These are phyloP conservation scores for Thermomucor indicae-seudaticae DNA, from an alignment of 371 early-diverging fungal genomes.

Conservation along the genomic window DNA sequence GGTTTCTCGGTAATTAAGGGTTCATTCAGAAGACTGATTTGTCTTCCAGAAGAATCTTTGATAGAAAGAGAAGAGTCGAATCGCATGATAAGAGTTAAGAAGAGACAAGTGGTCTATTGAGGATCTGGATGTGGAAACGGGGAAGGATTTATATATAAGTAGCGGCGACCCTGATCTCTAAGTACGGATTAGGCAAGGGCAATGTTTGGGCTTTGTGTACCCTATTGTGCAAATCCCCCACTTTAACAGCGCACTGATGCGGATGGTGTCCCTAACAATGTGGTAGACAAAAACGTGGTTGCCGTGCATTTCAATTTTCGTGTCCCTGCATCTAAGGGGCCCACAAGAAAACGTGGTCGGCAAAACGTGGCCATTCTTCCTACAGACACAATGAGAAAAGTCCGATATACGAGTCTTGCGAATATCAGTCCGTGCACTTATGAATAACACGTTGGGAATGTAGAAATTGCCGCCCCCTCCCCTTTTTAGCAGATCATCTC, in stretches of 20 bases:
- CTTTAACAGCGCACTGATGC: slow-evolving; percentile 16
- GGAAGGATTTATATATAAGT: slow-evolving; percentile 5
- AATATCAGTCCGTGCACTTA: not conserved
- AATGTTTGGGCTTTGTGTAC: slow-evolving; percentile 4
- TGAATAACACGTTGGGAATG: not conserved
- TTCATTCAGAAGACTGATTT: slow-evolving; percentile 38
- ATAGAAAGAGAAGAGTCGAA: slow-evolving; percentile 14
- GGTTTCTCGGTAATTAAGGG: not conserved
- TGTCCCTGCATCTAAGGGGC: slow-evolving; percentile 14
- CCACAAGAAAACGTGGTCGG: slow-evolving; percentile 8
- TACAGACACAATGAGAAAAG: not conserved
- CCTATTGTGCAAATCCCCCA: slow-evolving; percentile 7
- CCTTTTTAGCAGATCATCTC: too few species aligned
- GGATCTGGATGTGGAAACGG: slow-evolving; percentile 3
- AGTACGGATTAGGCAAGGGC: slow-evolving; percentile 6
- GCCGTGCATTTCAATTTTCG: slow-evolving; percentile 13
- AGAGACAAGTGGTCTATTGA: not conserved
- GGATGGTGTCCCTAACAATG: slow-evolving; percentile 6
- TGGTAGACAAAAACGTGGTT: slow-evolving; percentile 18
- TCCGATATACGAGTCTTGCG: not conserved
- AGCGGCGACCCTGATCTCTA: not conserved
- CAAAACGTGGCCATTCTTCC: not conserved
- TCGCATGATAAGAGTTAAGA: slow-evolving; percentile 4
- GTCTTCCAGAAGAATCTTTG: slow-evolving; percentile 37
- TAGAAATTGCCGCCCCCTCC: too few species aligned